Percentiles rank a stretch among this genome's conserved stretches.
Evolutionary conservation across 2,329 filamentous ascomycete species (phyloP).

Genomic region (Hymenoscyphus salicellus): DNA sequence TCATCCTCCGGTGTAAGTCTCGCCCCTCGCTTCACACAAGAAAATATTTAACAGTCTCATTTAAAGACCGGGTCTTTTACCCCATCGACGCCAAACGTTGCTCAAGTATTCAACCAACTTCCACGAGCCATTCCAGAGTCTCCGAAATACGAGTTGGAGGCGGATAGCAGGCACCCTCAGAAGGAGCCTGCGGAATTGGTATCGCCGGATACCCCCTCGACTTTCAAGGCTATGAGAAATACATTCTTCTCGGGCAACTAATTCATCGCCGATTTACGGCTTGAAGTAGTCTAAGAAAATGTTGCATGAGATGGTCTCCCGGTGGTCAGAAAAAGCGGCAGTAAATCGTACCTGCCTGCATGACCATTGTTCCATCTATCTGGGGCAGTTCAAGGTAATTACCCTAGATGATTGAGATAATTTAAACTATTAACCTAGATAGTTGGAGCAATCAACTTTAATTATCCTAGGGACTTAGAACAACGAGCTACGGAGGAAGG

Average conservation of each 20-base stretch:
- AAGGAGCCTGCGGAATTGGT: constrained; percentile 9
- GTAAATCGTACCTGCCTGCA: too few species aligned
- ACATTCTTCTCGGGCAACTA: background rate
- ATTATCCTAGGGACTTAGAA: too few species aligned
- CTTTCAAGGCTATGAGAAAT: background rate
- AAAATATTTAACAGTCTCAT: background rate
- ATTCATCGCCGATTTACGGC: background rate
- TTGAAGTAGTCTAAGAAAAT: background rate
- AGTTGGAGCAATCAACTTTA: too few species aligned
- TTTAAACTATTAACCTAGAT: too few species aligned
- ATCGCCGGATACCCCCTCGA: constrained; percentile 3
- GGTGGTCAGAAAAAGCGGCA: too few species aligned
- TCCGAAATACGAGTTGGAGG: constrained; percentile 11
- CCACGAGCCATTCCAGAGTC: constrained; percentile 7
- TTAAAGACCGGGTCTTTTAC: background rate
- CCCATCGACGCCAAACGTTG: background rate
- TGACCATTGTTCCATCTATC: too few species aligned
- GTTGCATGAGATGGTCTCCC: background rate
- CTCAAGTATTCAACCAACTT: constrained; percentile 1
- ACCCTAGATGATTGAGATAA: too few species aligned
- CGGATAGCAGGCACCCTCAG: constrained; percentile 10
- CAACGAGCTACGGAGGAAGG: too few species aligned
- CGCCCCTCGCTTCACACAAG: background rate
- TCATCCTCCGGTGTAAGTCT: constrained; percentile 10
- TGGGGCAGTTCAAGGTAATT: too few species aligned